Conservation (phyloP, 352 stramenopile species). For the Pythium monospermum region DNA sequence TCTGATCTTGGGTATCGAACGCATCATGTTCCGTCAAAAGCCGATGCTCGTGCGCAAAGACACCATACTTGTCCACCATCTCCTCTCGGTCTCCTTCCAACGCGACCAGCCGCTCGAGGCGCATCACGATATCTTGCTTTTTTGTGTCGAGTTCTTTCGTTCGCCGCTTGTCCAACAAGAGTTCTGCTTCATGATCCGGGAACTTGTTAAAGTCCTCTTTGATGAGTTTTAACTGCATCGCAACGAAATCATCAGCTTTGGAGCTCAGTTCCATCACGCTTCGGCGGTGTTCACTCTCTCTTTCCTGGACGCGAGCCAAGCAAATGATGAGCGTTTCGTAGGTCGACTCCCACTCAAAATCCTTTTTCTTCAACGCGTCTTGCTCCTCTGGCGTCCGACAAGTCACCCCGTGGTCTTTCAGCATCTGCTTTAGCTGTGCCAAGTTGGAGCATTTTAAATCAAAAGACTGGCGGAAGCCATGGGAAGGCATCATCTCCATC, state of each 20-base stretch:
- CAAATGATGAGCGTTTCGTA: constrained; percentile 62
- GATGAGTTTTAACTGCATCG: constrained; percentile 30
- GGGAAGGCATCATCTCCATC: constrained; percentile 45
- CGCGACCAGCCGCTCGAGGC: constrained; percentile 45
- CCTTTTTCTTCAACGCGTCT: constrained; percentile 33
- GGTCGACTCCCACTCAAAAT: constrained; percentile 57
- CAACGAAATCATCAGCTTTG: constrained; percentile 43
- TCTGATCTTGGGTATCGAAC: constrained; percentile 3
- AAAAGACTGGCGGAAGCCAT: constrained; percentile 43
- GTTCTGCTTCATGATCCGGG: constrained; percentile 25
- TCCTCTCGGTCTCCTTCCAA: constrained; percentile 40
- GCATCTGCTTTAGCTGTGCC: constrained; percentile 30
- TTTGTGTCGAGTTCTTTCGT: constrained; percentile 10
- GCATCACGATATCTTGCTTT: constrained; percentile 28
- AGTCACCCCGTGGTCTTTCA: constrained; percentile 25
- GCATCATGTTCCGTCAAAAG: constrained; percentile 3
- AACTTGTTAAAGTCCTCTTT: constrained; percentile 33
- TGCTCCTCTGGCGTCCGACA: constrained; percentile 2
- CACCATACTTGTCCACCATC: constrained; percentile 31
- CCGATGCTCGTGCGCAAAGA: constrained; percentile 48
- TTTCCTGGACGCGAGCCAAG: constrained; percentile 48
- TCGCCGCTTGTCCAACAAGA: constrained; percentile 4
- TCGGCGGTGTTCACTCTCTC: constrained; percentile 53
- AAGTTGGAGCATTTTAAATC: constrained; percentile 54
- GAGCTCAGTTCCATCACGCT: constrained; percentile 45